phyloP scores from a whole-genome alignment of 495 filamentous ascomycete genomes.

The Terfezia claveryi region DNA sequence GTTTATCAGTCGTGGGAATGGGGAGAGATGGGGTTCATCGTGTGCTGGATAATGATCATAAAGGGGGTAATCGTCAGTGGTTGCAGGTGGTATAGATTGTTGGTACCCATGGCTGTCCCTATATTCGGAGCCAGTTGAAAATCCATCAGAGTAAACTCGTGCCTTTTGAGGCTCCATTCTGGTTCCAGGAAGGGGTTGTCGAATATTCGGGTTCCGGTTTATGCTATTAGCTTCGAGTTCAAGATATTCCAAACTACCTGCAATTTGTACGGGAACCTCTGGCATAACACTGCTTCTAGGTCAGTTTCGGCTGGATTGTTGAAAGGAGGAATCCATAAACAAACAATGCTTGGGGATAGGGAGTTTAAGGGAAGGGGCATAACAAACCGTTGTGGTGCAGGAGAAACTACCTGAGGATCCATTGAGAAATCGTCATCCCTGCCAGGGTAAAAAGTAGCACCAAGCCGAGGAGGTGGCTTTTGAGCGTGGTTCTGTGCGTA shows the following conservation, averaged over 20 bases:
- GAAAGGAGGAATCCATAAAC: neutral
- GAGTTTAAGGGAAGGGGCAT: conserved; percentile 1
- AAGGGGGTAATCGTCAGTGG: conserved; percentile 21
- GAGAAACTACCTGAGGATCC: conserved; percentile 50
- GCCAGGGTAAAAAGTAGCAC: conserved; percentile 75
- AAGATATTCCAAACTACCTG: conserved; percentile 71
- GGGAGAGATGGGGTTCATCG: conserved; percentile 65
- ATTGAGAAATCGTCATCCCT: conserved; percentile 59
- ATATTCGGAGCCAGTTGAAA: conserved; percentile 16
- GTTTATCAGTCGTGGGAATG: conserved; percentile 66
- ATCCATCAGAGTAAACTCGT: conserved; percentile 16
- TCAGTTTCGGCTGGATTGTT: no score
- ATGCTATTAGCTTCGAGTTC: conserved; percentile 47
- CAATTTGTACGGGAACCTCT: conserved; percentile 57
- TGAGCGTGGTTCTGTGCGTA: neutral
- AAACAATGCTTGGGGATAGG: conserved; percentile 1
- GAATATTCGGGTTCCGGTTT: conserved; percentile 7
- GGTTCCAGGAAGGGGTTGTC: conserved; percentile 21
- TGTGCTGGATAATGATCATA: conserved; percentile 28
- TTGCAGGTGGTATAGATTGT: conserved; percentile 19
- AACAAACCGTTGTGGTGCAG: conserved; percentile 72
- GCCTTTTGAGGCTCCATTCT: conserved; percentile 21
- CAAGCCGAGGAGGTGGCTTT: neutral
- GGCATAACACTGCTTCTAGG: conserved; percentile 39
- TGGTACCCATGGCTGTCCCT: conserved; percentile 21